phyloP scores from a whole-genome alignment of 2,329 filamentous ascomycete species.

The Clarireedia sp. region DNA sequence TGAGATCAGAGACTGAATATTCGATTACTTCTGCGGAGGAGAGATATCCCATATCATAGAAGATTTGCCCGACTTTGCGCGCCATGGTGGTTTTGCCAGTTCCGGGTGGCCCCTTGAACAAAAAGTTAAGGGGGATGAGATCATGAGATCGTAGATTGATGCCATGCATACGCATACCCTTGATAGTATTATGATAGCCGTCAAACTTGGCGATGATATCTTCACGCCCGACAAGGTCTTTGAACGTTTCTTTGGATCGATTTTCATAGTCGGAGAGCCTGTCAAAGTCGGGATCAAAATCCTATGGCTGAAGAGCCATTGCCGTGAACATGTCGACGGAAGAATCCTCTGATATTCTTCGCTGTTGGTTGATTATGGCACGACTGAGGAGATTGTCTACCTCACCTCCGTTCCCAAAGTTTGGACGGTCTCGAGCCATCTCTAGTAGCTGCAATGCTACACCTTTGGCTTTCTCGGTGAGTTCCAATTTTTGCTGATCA shows the following conservation, averaged over 20 bases:
- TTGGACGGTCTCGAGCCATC: conserved; percentile 51
- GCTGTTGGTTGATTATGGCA: conserved; percentile 34
- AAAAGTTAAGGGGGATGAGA: conserved; percentile 48
- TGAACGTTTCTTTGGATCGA: conserved; percentile 34
- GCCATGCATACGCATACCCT: conserved; percentile 36
- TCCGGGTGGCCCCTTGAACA: conserved; percentile 48
- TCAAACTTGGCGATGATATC: conserved; percentile 40
- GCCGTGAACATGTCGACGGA: conserved; percentile 15
- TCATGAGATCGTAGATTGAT: conserved; percentile 38
- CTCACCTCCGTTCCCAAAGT: conserved; percentile 68
- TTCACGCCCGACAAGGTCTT: conserved; percentile 42
- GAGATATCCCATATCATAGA: conserved; percentile 66
- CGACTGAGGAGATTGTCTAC: conserved; percentile 59
- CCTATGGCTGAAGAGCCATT: conserved; percentile 29
- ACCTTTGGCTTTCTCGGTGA: conserved; percentile 42
- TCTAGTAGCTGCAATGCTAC: conserved; percentile 53
- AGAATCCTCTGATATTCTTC: no score
- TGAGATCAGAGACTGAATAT: conserved; percentile 58
- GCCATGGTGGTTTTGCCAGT: conserved; percentile 71
- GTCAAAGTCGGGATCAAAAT: conserved; percentile 38
- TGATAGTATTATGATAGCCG: conserved; percentile 38
- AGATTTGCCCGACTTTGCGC: conserved; percentile 64
- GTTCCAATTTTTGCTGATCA: conserved; percentile 43
- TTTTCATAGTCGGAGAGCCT: conserved; percentile 39
- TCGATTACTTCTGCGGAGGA: conserved; percentile 52